Evolutionary conservation across 1,284 basidiomycete genomes (phyloP).

Genomic region (Afroboletus lepidellus): DNA sequence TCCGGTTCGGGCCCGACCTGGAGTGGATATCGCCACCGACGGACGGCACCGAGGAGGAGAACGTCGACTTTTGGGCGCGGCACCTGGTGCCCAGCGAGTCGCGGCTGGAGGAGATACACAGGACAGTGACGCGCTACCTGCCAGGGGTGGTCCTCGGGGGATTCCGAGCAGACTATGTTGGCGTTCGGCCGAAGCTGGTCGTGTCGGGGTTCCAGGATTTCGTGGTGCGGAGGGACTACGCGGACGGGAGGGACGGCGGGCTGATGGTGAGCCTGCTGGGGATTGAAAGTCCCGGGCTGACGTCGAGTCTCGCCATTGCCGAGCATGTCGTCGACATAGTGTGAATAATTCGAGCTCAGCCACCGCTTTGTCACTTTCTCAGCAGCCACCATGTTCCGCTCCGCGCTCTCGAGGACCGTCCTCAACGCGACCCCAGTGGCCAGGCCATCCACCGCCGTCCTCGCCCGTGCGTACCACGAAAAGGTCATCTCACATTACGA

Average conservation of each 20-base stretch:
- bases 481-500: slow-evolving; percentile 97
- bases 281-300: slow-evolving; percentile 78
- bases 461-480: slow-evolving; percentile 79
- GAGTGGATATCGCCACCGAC: slow-evolving; percentile 74
- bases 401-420: slow-evolving; percentile 52
- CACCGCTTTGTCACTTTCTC: slow-evolving; percentile 24
- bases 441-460: slow-evolving; percentile 40
- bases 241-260: slow-evolving; percentile 28
- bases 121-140: slow-evolving; percentile 71
- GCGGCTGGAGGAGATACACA: slow-evolving; percentile 61
- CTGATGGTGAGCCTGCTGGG: slow-evolving; percentile 76
- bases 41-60: slow-evolving; percentile 39
- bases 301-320: slow-evolving; percentile 71
- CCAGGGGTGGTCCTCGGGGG: slow-evolving; percentile 65
- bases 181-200: slow-evolving; percentile 87
- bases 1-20: slow-evolving; percentile 93
- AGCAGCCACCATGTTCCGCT: slow-evolving; percentile 63
- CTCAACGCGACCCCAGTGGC: slow-evolving; percentile 45
- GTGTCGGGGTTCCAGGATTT: slow-evolving; percentile 90
- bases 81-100: slow-evolving; percentile 71
- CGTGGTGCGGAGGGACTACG: slow-evolving; percentile 57
- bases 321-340: slow-evolving; percentile 67
- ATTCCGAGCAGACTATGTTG: slow-evolving; percentile 86
- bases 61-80: slow-evolving; percentile 74
- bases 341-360: slow-evolving; percentile 30